A percentile compares a stretch with the other conserved stretches of the same genome.
Evolutionary conservation across 345 rosid genomes (phyloP).

Genomic region (Trapa incisa): DNA sequence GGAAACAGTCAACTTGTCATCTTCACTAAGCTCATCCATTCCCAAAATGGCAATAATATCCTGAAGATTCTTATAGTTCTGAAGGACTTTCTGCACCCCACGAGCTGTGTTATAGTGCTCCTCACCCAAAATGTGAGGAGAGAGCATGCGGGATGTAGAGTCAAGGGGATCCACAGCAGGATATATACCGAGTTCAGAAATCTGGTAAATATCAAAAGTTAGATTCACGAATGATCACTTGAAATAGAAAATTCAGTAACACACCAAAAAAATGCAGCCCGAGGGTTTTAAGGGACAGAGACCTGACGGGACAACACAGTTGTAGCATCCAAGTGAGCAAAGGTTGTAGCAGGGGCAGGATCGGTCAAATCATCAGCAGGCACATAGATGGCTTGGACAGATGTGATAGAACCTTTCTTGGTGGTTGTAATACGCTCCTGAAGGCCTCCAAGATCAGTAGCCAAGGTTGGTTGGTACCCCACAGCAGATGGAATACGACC

Average conservation of each 20-base stretch:
- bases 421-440: constrained; percentile 99
- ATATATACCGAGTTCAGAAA: constrained; percentile 95
- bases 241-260: not conserved
- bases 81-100: constrained; percentile 94
- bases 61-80: constrained; percentile 96
- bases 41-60: constrained; percentile 99
- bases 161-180: constrained; percentile 98
- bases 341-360: constrained; percentile 99
- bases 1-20: constrained; percentile 91
- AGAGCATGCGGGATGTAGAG: constrained; percentile 96
- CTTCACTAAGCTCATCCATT: constrained; percentile 99
- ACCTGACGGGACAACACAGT: constrained; percentile 98
- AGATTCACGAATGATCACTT: not conserved
- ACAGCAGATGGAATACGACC: constrained; percentile 99
- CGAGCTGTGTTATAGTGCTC: constrained; percentile 95
- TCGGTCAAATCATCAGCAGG: constrained; percentile 99
- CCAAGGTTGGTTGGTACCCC: constrained; percentile 96
- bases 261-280: not conserved
- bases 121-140: constrained; percentile 94
- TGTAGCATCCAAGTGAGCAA: constrained; percentile 98
- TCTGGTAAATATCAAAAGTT: constrained; percentile 22
- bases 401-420: constrained; percentile 95
- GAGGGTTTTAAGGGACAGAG: not conserved
- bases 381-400: constrained; percentile 96
- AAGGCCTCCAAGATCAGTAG: constrained; percentile 98